Evolutionary conservation across 208 protist genomes (phyloP), one percentile per base, ranked within the genome.

Genomic region (Wallacemonas collosoma): DNA sequence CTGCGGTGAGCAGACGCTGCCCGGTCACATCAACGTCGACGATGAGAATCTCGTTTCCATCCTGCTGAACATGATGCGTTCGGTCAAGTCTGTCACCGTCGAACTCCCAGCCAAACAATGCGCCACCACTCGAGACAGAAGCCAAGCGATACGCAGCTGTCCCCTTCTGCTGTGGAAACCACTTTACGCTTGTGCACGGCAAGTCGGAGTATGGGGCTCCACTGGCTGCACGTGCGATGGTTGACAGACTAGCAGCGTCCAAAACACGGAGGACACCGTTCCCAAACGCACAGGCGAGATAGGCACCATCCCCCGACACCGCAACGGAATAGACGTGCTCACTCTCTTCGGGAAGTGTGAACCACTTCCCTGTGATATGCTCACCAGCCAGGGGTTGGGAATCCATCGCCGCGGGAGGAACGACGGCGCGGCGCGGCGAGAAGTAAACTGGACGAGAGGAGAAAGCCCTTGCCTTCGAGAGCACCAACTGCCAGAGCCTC

Each of bases 31-130:
- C 83, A 45, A 95, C 86, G 45, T 95, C 91, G 2, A 96, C 45
- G 3, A 77, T 75, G 41, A 77, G 81, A 2, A 88, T 83, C 62
- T 98, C 89, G 71, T 97, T 97, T 0, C 73, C 72, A 3, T 73
- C 41, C 57, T 98, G 91, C 26, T 53, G 50, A 6, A 82, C 71
- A 7, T 14, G 51, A 14, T 51, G 47, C 35, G 73, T 68, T 3
- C 80, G 73, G 3, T 87, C 63, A 12, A 82, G 15, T 12, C 63
- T 53, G 7, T 47, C 39, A 14, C 65, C 71, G 64, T 94, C 81
- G 72, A 76, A 91, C 4, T 62, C 35, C 89, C 89, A 97, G 53
- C 83, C 41, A 60, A 91, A 84, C 12, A 97, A 77, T 1, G 58
- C 80, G 2, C 93, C 93, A 1, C 61, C 75, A 61, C 74, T 79